Conservation (phyloP, 495 filamentous ascomycete genomes). For the Annulohypoxylon moriforme region DNA sequence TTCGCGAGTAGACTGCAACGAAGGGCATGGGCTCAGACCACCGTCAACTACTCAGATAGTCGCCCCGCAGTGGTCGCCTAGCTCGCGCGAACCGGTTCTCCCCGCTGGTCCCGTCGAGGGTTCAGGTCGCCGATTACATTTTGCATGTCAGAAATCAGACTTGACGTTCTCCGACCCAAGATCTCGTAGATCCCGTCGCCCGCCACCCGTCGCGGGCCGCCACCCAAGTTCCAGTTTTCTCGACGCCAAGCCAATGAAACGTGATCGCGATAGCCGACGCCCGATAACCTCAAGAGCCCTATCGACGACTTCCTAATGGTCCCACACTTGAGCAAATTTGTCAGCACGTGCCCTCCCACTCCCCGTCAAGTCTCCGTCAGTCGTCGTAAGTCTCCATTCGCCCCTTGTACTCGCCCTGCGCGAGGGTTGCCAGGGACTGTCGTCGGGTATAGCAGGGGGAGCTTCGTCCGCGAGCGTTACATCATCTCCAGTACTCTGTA, state of each 20-base stretch:
- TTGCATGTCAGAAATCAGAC: conserved; percentile 7
- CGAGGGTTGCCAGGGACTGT: not conserved
- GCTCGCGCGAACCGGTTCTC: conserved; percentile 1
- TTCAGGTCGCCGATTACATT: conserved; percentile 38
- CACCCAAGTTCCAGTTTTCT: conserved; percentile 8
- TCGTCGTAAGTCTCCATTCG: conserved; percentile 19
- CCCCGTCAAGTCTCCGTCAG: conserved; percentile 14
- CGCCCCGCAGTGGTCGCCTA: conserved; percentile 13
- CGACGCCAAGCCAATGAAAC: conserved; percentile 3
- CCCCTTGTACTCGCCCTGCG: conserved; percentile 9
- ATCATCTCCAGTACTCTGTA: not conserved
- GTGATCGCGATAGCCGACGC: conserved; percentile 4
- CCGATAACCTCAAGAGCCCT: conserved; percentile 15
- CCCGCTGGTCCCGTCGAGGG: not conserved
- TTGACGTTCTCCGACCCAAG: not conserved
- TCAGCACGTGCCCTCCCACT: conserved; percentile 6
- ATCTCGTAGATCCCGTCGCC: not conserved
- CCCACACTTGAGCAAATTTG: conserved; percentile 32
- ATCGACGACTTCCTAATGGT: not conserved
- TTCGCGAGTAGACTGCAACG: conserved; percentile 3
- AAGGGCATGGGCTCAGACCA: conserved; percentile 3
- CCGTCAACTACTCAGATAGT: not conserved
- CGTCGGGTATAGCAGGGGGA: conserved; percentile 2
- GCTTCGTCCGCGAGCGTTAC: not conserved
- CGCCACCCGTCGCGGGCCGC: conserved; percentile 2